A percentile compares a stretch with the other conserved stretches of the same genome.
Evolutionary conservation across 176 grass and related monocot species (phyloP).

Genomic region (Hordeum marinum): DNA sequence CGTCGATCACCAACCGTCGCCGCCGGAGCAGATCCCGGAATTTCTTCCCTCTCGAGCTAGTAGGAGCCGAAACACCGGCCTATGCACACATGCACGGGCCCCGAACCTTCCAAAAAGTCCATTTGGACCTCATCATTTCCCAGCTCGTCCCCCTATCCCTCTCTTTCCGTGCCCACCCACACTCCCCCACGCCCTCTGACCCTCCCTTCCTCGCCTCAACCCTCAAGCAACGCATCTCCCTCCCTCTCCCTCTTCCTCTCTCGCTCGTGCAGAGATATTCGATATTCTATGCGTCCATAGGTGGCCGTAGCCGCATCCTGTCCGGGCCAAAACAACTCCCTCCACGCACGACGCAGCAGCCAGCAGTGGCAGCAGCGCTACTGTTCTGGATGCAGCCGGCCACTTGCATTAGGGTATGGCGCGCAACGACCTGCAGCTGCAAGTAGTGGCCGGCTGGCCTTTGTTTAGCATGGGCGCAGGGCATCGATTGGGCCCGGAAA

Average conservation of each 20-base stretch:
- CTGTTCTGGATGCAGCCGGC: not conserved
- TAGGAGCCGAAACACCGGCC: too few relatives aligned
- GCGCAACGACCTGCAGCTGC: not conserved
- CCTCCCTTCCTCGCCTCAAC: not conserved
- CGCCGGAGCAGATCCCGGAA: too few relatives aligned
- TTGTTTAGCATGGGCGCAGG: slow-evolving; percentile 7
- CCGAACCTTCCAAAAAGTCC: slow-evolving; percentile 28
- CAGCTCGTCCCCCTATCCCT: slow-evolving; percentile 1
- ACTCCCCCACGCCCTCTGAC: not conserved
- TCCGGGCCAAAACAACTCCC: not conserved
- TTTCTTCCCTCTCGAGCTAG: too few relatives aligned
- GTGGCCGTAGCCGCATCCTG: not conserved
- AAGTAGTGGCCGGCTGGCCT: not conserved
- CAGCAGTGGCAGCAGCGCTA: not conserved
- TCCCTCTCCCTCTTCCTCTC: not conserved
- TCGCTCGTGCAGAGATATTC: not conserved
- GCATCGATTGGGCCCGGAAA: slow-evolving; percentile 8
- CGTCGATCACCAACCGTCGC: too few relatives aligned
- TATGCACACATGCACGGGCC: not conserved
- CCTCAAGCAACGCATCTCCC: slow-evolving; percentile 2
- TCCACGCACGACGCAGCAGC: not conserved
- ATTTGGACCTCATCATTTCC: slow-evolving; percentile 17
- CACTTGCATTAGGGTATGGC: slow-evolving; percentile 12
- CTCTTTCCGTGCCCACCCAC: slow-evolving; percentile 26
- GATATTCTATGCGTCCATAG: not conserved